A percentile compares a stretch with the other conserved stretches of the same genome.
Evolutionary conservation across 441 rosid genomes (phyloP).

Genomic region (Pelargonium myrrhifolium): DNA sequence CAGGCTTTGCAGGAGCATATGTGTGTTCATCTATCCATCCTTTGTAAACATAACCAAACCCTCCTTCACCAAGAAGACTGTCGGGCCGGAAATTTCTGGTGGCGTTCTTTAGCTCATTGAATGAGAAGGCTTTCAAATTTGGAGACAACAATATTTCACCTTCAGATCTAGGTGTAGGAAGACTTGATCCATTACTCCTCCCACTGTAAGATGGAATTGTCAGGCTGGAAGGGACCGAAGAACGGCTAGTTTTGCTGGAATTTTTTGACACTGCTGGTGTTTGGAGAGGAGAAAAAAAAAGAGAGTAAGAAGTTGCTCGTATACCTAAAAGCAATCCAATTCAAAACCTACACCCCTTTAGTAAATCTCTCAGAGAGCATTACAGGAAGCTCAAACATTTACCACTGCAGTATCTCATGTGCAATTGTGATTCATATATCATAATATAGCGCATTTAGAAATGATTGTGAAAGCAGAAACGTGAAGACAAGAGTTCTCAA

Average conservation of each 20-base stretch:
- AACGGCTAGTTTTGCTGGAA: constrained; percentile 45
- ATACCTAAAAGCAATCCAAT: not conserved
- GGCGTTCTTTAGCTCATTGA: constrained; percentile 47
- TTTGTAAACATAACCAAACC: constrained; percentile 54
- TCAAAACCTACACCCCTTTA: constrained; percentile 1
- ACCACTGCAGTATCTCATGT: too few species aligned
- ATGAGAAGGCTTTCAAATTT: constrained; percentile 42
- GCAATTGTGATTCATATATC: too few species aligned
- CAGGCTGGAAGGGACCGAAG: constrained; percentile 47
- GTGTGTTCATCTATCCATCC: constrained; percentile 49
- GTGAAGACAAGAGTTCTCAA: too few species aligned
- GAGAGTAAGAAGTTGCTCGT: not conserved
- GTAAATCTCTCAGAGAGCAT: not conserved
- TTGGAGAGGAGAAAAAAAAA: constrained; percentile 17
- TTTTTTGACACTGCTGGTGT: constrained; percentile 46
- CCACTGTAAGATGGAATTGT: constrained; percentile 47
- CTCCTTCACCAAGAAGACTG: constrained; percentile 53
- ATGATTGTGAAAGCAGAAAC: too few species aligned
- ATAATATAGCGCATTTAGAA: too few species aligned
- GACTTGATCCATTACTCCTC: constrained; percentile 39
- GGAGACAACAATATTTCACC: constrained; percentile 26
- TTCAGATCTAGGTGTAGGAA: constrained; percentile 42
- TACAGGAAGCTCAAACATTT: too few species aligned
- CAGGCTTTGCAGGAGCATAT: constrained; percentile 44
- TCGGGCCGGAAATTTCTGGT: constrained; percentile 44